phyloP scores from a whole-genome alignment of 2,329 filamentous ascomycete species.

The Botryotinia calthae region DNA sequence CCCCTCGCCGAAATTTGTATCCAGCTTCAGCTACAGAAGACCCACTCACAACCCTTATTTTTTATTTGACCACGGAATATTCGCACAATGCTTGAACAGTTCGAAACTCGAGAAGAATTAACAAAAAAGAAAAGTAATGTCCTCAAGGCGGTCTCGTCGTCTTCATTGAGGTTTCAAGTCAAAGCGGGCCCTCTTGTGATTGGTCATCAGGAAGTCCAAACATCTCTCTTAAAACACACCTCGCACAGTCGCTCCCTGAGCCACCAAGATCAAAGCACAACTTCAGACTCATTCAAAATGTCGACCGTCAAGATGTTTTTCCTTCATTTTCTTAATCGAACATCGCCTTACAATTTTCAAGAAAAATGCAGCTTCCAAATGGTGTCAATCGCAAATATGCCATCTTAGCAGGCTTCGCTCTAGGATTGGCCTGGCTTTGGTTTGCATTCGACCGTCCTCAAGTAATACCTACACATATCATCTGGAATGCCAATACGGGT shows the following conservation, averaged over 20 bases:
- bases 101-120: neutral
- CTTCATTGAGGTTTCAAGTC: slow-evolving; percentile 13
- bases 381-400: slow-evolving; percentile 29
- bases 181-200: neutral
- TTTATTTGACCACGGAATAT: neutral
- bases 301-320: slow-evolving; percentile 2
- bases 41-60: neutral
- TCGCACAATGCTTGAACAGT: neutral
- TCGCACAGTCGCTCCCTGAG: slow-evolving; percentile 14
- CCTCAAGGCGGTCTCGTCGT: neutral
- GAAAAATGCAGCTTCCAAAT: slow-evolving; percentile 13
- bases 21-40: neutral
- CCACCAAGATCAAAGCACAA: slow-evolving; percentile 21
- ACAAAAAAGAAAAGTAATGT: neutral
- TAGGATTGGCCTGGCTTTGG: slow-evolving; percentile 31
- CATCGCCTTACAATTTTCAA: neutral
- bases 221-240: slow-evolving; percentile 20
- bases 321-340: neutral
- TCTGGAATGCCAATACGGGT: slow-evolving; percentile 18
- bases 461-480: slow-evolving; percentile 20
- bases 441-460: slow-evolving; percentile 27
- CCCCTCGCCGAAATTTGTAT: neutral
- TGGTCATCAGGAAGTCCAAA: slow-evolving; percentile 3
- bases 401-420: slow-evolving; percentile 22
- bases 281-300: slow-evolving; percentile 11